Evolutionary conservation across 2,329 filamentous ascomycete genomes (phyloP).

Genomic region (Erysiphe pulchra): DNA sequence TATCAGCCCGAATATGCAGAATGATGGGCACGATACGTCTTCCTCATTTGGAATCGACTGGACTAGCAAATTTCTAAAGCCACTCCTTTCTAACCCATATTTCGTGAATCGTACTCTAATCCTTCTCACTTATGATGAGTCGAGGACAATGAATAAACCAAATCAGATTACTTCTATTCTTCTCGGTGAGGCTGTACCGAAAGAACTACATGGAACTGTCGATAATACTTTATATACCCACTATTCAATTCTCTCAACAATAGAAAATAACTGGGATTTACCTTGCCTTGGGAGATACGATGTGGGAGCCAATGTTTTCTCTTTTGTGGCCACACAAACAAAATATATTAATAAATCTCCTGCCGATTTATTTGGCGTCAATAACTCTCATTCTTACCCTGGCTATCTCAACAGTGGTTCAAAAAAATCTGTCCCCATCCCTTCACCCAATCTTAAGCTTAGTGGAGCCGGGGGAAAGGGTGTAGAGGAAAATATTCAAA

Average conservation of each 20-base stretch:
- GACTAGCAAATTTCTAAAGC: conserved; percentile 25
- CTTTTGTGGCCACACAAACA: conserved; percentile 10
- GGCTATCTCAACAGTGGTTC: conserved; percentile 17
- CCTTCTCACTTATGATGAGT: conserved; percentile 32
- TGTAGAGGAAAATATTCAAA: conserved; percentile 14
- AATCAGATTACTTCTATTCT: conserved; percentile 29
- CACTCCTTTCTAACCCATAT: conserved; percentile 22
- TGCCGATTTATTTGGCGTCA: conserved; percentile 14
- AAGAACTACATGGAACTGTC: conserved; percentile 20
- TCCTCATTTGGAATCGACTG: conserved; percentile 25
- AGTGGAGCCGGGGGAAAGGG: conserved; percentile 19
- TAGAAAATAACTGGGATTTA: conserved; percentile 19
- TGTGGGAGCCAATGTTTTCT: conserved; percentile 15
- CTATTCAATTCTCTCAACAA: conserved; percentile 18
- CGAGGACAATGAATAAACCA: conserved; percentile 22
- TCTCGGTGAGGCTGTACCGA: conserved; percentile 26
- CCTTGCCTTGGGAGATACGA: conserved; percentile 20
- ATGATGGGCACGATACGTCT: conserved; percentile 35
- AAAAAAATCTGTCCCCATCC: conserved; percentile 12
- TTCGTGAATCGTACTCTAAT: conserved; percentile 29
- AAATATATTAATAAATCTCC: conserved; percentile 10
- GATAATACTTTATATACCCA: conserved; percentile 24
- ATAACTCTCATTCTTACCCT: conserved; percentile 21
- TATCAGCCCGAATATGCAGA: conserved; percentile 36
- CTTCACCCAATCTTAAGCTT: conserved; percentile 19